phyloP scores from a whole-genome alignment of 2,329 filamentous ascomycete genomes.

The Aspergillus fumigatus region DNA sequence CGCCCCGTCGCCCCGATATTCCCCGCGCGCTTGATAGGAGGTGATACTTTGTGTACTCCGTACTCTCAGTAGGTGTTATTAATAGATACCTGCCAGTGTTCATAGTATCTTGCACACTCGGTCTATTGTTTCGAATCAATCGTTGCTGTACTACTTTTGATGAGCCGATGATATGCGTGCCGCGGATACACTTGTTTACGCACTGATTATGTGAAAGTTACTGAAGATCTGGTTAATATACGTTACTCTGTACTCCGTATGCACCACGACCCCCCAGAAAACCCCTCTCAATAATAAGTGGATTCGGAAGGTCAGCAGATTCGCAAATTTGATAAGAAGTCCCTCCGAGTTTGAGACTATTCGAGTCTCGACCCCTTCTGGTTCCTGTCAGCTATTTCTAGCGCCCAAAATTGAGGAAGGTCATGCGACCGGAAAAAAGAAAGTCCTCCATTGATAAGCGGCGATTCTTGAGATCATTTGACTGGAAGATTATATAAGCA shows the following conservation, averaged over 20 bases:
- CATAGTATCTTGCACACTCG: background rate
- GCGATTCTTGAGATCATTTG: background rate
- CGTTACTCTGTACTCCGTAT: no score
- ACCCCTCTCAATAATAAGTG: constrained; percentile 8
- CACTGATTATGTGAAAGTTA: background rate
- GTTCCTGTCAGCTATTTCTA: background rate
- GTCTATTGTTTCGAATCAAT: background rate
- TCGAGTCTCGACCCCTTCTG: constrained; percentile 3
- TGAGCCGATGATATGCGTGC: background rate
- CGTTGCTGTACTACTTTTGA: background rate
- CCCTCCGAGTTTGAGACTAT: constrained; percentile 1
- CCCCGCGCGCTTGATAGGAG: constrained; percentile 8
- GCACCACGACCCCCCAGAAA: background rate
- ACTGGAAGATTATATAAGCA: background rate
- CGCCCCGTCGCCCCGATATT: constrained; percentile 19
- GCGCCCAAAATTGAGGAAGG: background rate
- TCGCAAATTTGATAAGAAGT: constrained; percentile 10
- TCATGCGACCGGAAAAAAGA: constrained; percentile 1
- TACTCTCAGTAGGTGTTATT: no score
- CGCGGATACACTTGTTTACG: background rate
- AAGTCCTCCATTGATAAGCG: background rate
- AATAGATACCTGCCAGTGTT: no score
- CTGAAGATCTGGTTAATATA: background rate
- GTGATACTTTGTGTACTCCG: background rate
- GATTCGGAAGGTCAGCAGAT: constrained; percentile 19